Percentiles rank a stretch among this genome's conserved stretches.
These are phyloP conservation scores for Auricularia cornea DNA, from an alignment of 768 basidiomycete species.

Conservation along the genomic window DNA sequence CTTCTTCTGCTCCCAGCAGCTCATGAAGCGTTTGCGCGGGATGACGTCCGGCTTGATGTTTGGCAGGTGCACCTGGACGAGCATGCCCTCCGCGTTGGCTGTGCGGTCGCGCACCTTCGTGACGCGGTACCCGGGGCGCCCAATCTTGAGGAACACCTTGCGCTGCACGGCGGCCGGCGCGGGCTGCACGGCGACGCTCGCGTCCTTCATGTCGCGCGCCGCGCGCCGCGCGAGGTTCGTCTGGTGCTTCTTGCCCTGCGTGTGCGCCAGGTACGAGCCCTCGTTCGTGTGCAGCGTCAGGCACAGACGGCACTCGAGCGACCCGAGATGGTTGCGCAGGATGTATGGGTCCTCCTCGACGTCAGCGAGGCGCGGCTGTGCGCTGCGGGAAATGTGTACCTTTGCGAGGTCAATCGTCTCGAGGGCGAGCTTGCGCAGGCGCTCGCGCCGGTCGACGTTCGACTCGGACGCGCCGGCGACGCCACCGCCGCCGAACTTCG, in stretches of 20 bases:
- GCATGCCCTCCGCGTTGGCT: slow-evolving; percentile 89
- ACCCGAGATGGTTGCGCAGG: slow-evolving; percentile 95
- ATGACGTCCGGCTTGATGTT: slow-evolving; percentile 82
- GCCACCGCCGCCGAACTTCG: slow-evolving; percentile 93
- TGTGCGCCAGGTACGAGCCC: slow-evolving; percentile 97
- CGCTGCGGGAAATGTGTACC: slow-evolving; percentile 33
- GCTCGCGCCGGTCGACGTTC: slow-evolving; percentile 91
- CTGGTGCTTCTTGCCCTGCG: slow-evolving; percentile 99
- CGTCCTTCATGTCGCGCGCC: slow-evolving; percentile 94
- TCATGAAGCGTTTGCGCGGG: slow-evolving; percentile 90
- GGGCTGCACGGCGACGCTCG: slow-evolving; percentile 81
- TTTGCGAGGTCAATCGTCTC: slow-evolving; percentile 98
- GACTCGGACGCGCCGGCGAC: slow-evolving; percentile 92
- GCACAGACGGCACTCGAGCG: slow-evolving; percentile 95
- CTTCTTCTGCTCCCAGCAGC: slow-evolving; percentile 92
- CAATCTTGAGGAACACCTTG: slow-evolving; percentile 96
- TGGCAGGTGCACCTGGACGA: slow-evolving; percentile 94
- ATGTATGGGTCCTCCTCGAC: slow-evolving; percentile 84
- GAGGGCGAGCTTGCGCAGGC: slow-evolving; percentile 87
- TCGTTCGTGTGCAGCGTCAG: slow-evolving; percentile 99
- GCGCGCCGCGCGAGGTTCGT: slow-evolving; percentile 96
- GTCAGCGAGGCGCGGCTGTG: neutral
- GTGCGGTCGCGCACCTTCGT: slow-evolving; percentile 92
- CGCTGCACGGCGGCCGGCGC: slow-evolving; percentile 62
- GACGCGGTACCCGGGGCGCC: slow-evolving; percentile 88